Percentiles rank a stretch among this genome's conserved stretches.
These are phyloP conservation scores for Chrysoporthe austroafricana DNA, from an alignment of 2,329 filamentous ascomycete genomes.

Conservation along the genomic window DNA sequence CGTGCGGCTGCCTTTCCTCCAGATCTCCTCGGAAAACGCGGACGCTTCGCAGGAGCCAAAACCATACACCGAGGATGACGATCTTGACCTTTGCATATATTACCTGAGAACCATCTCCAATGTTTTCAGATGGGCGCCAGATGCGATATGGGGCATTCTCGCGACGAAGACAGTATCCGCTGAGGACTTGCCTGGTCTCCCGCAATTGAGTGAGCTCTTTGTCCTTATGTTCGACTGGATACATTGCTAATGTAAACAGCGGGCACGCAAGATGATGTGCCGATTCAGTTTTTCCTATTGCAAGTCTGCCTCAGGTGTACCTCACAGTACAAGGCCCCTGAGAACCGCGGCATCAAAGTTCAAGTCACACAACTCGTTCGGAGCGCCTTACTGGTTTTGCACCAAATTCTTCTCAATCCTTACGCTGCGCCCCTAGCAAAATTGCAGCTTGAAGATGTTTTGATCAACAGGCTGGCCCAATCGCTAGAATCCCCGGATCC, in stretches of 20 bases:
- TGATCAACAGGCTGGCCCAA: constrained; percentile 70
- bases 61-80: constrained; percentile 60
- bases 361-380: constrained; percentile 71
- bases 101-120: constrained; percentile 76
- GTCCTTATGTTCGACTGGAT: background rate
- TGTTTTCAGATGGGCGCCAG: constrained; percentile 69
- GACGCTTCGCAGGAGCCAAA: constrained; percentile 35
- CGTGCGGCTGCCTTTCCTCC: constrained; percentile 57
- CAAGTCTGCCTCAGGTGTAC: constrained; percentile 69
- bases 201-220: constrained; percentile 54
- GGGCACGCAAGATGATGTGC: constrained; percentile 58
- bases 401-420: constrained; percentile 69
- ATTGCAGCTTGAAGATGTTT: constrained; percentile 69
- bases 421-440: constrained; percentile 61
- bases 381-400: constrained; percentile 69
- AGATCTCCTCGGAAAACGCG: constrained; percentile 35
- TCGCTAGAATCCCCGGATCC: constrained; percentile 66
- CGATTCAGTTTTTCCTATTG: constrained; percentile 70
- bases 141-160: constrained; percentile 71
- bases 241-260: constrained; percentile 43
- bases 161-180: constrained; percentile 62
- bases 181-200: constrained; percentile 49
- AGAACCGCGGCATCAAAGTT: constrained; percentile 43
- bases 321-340: constrained; percentile 44
- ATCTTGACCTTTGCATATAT: constrained; percentile 78